Conservation (phyloP, 2,329 filamentous ascomycete species). For the Cyphellophora europaea region DNA sequence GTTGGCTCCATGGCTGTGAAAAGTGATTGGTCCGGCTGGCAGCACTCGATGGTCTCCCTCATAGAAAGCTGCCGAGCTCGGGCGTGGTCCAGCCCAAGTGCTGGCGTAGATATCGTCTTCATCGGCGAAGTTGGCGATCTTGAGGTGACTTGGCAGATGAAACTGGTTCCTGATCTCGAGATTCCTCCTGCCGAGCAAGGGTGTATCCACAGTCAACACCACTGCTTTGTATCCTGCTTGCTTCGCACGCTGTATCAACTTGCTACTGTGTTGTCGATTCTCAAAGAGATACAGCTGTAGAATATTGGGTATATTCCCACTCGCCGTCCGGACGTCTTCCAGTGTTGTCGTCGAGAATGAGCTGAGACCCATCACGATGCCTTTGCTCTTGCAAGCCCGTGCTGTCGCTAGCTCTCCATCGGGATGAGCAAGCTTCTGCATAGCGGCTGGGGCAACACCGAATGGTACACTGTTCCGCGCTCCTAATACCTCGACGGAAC, state of each 20-base stretch:
- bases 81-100: constrained; percentile 17
- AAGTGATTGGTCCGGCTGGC: constrained; percentile 78
- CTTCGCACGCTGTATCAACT: constrained; percentile 33
- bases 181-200: constrained; percentile 43
- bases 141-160: too few species aligned
- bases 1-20: constrained; percentile 54
- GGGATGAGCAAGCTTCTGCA: constrained; percentile 54
- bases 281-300: constrained; percentile 49
- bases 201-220: constrained; percentile 20
- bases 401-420: constrained; percentile 53
- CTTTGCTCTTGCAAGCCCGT: constrained; percentile 39
- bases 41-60: constrained; percentile 46
- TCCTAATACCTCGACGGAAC: too few species aligned
- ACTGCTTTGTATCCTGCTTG: constrained; percentile 16
- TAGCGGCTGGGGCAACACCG: constrained; percentile 58
- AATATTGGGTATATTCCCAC: constrained; percentile 39
- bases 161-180: constrained; percentile 47
- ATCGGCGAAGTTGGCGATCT: too few species aligned
- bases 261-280: constrained; percentile 39
- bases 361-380: constrained; percentile 52
- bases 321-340: constrained; percentile 25
- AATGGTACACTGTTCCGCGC: too few species aligned
- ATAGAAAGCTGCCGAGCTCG: constrained; percentile 43
- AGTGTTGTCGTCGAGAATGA: constrained; percentile 47
- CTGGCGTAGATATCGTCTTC: constrained; percentile 28